Evolutionary conservation across 768 basidiomycete species (phyloP).

Genomic region (Cyathus striatus): DNA sequence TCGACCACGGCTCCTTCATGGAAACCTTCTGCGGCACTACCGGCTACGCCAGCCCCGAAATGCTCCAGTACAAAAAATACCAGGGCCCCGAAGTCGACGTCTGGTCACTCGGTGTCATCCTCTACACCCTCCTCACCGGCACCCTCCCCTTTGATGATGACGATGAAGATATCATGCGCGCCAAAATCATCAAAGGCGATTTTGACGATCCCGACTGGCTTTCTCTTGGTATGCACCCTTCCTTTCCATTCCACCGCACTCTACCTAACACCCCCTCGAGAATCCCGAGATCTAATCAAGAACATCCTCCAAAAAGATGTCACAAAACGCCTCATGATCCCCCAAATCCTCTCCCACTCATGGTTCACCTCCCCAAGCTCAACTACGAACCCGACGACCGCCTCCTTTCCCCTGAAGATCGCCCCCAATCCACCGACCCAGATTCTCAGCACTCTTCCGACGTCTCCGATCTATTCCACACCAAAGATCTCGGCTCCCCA

Average conservation of each 20-base stretch:
- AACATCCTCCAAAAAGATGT: constrained; percentile 77
- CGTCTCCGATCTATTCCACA: constrained; percentile 40
- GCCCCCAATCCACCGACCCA: constrained; percentile 16
- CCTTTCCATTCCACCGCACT: background rate
- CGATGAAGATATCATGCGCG: constrained; percentile 77
- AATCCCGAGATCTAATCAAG: constrained; percentile 79
- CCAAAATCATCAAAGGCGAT: constrained; percentile 76
- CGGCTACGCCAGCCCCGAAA: constrained; percentile 90
- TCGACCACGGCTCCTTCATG: constrained; percentile 69
- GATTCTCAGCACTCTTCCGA: constrained; percentile 41
- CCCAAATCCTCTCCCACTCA: constrained; percentile 77
- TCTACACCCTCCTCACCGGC: constrained; percentile 86
- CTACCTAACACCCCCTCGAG: constrained; percentile 31
- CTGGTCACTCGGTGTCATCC: constrained; percentile 91
- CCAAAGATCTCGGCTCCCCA: constrained; percentile 35
- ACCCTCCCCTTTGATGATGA: constrained; percentile 90
- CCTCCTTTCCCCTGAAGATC: constrained; percentile 18
- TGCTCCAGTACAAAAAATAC: constrained; percentile 85
- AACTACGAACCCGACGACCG: constrained; percentile 28
- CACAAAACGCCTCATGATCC: constrained; percentile 68
- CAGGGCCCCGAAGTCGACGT: constrained; percentile 93
- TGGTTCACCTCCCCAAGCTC: constrained; percentile 65
- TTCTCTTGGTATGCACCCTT: constrained; percentile 56
- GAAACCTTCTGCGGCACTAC: constrained; percentile 97
- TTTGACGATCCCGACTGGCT: constrained; percentile 95